Evolutionary conservation across 1,139 yeast species (phyloP).

Genomic region (Hansenula lynferdii): DNA sequence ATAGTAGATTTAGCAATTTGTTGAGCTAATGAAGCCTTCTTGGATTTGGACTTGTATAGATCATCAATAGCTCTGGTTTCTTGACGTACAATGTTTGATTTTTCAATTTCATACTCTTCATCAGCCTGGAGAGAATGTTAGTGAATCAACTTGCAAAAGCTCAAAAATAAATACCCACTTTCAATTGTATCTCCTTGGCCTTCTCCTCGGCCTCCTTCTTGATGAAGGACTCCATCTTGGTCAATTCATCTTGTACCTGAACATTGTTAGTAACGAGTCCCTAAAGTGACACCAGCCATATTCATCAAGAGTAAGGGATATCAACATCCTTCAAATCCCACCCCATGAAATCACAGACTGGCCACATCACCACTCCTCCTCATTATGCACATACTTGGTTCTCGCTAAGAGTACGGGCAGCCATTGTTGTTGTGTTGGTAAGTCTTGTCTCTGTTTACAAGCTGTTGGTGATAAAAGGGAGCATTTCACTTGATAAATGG

Average conservation of each 20-base stretch:
- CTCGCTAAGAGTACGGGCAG: constrained; percentile 36
- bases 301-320: too few species aligned
- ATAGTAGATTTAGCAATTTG: constrained; percentile 95
- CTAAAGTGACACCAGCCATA: too few species aligned
- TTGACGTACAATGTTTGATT: constrained; percentile 88
- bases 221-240: constrained; percentile 98
- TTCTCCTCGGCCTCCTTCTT: constrained; percentile 98
- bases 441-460: too few species aligned
- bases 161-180: constrained; percentile 31
- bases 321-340: too few species aligned
- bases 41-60: constrained; percentile 74
- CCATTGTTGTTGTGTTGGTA: constrained; percentile 17
- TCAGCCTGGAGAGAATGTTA: constrained; percentile 50
- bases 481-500: too few species aligned
- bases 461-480: too few species aligned
- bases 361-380: neutral
- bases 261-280: neutral
- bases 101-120: constrained; percentile 97
- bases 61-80: constrained; percentile 89
- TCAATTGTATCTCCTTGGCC: constrained; percentile 91
- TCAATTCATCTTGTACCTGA: constrained; percentile 92
- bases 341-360: neutral
- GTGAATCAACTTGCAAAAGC: neutral
- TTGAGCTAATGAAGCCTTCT: constrained; percentile 88
- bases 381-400: constrained; percentile 36